Base-by-base conservation (phyloP, 495 filamentous ascomycete genomes). In the Penicillium lagena region DNA sequence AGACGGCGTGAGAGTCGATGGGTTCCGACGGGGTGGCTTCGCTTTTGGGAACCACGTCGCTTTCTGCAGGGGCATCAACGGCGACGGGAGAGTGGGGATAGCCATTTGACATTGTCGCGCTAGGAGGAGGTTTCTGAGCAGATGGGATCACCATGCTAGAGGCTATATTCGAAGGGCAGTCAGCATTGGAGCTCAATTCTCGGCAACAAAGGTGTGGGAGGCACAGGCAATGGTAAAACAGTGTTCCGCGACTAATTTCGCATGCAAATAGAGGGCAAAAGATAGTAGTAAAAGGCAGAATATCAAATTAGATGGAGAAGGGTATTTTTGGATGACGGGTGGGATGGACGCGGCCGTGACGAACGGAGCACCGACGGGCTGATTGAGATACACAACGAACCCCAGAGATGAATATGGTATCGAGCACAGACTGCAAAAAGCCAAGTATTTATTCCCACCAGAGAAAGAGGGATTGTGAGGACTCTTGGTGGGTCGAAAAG, bases 141-240 rank as follows among this genome's bases (percentile, higher is more conserved):
- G 70, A 66, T 66, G 70, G 70, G 70, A 71, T 70, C 70, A 72
- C 68, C 70, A 72, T 71, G 70, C 70, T 71, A 68, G 63, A 65
- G 60, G 67, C 68, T 74, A 56, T 61, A 54, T 52, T 40, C 49
- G 58, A 51, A 58, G 52, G 55, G 58, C 55, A 60, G 62, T 74
- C 56, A 74, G 70, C 70, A 71, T 74, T 73, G 70, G 59, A 60
- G 60, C 62, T 63, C 59, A 43, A 59, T 42, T 52, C 31, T 39
- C 51, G 42, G 35, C 33, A 36, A 50, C 38, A 27, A 47, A 39
- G 32, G 51, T 35, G 14, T 40, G 35, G 50, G 47, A 63, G 43
- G 39, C 36, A 50, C 42, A 56, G 34, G 15, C 35, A 35, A 42
- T 12, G 47, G 45, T 65, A 43, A 47, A 66, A 40, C 38, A 59